Base-by-base conservation (phyloP, 208 protist species). In the Crithidia expoeki region DNA sequence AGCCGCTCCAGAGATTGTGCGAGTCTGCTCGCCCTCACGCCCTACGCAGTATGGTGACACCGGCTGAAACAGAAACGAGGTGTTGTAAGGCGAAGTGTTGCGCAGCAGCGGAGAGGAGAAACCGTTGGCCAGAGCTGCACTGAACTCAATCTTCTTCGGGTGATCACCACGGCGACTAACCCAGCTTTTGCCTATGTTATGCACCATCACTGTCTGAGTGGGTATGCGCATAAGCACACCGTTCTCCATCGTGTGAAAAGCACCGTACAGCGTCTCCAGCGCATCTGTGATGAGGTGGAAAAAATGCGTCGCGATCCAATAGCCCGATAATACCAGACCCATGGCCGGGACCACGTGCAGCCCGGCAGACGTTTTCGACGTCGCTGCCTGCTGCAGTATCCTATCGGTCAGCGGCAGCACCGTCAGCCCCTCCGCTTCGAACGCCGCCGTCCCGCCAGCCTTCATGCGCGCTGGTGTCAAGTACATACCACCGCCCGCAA, bases 251-350 rank as follows among this genome's bases (percentile, higher is more conserved):
- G 52, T 64, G 27, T 71, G 49, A 32, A 68, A 70, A 25, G 68
- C 25, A 19, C 49, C 38, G 46, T 60, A 60, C 38, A 80, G 50
- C 36, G 40, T 71, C 62, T 75, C 74, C 11, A 80, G 67, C 4
- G 68, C 58, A 42, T 80, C 74, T 0, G 69, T 74, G 49, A 80
- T 34, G 38, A 80, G 68, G 47, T 80, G 74, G 14, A 75, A 64
- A 27, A 70, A 68, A 63, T 80, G 74, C 21, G 49, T 80, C 11
- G 74, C 53, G 50, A 70, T 71, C 60, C 69, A 80, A 44, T 46
- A 28, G 4, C 61, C 74, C 4, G 49, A 49, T 17, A 71, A 21
- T 11, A 80, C 55, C 21, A 80, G 25, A 9, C 61, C 74, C 74
- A 80, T 68, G 21, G 68, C 68, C 6, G 74, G 68, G 34, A 80